These are phyloP conservation scores for Syzygium jambos DNA, from an alignment of 345 rosid genomes.

Conservation along the genomic window DNA sequence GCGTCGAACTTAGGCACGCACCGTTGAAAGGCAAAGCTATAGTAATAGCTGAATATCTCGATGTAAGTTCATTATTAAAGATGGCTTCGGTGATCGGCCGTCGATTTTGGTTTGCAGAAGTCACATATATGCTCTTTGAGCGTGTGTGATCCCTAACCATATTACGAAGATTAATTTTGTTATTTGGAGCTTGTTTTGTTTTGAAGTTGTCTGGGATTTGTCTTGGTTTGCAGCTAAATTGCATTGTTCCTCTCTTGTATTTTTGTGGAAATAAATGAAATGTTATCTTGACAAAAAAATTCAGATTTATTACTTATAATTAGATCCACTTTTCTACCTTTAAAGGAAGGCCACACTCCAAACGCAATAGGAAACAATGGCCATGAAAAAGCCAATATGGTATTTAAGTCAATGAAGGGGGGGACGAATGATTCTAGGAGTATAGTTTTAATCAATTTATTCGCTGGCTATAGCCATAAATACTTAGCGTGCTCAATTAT, in stretches of 20 bases:
- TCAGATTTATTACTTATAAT: neutral
- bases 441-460: neutral
- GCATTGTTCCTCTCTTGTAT: too few relatives aligned
- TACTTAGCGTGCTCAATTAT: neutral
- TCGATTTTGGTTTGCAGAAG: neutral
- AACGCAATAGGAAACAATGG: neutral
- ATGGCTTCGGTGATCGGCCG: neutral
- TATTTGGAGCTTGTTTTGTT: neutral
- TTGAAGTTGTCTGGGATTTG: neutral
- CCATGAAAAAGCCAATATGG: neutral
- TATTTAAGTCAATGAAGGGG: neutral
- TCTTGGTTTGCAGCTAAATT: neutral
- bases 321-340: neutral
- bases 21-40: rapidly evolving
- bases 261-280: neutral
- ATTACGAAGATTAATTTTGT: too few relatives aligned
- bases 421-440: neutral
- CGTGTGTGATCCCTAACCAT: neutral
- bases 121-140: neutral
- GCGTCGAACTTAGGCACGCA: rapidly evolving
- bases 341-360: neutral
- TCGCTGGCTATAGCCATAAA: neutral
- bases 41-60: too few relatives aligned
- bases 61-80: neutral
- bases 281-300: neutral